Conservation (phyloP, 306 rosid species). For the Vicia sativa region DNA sequence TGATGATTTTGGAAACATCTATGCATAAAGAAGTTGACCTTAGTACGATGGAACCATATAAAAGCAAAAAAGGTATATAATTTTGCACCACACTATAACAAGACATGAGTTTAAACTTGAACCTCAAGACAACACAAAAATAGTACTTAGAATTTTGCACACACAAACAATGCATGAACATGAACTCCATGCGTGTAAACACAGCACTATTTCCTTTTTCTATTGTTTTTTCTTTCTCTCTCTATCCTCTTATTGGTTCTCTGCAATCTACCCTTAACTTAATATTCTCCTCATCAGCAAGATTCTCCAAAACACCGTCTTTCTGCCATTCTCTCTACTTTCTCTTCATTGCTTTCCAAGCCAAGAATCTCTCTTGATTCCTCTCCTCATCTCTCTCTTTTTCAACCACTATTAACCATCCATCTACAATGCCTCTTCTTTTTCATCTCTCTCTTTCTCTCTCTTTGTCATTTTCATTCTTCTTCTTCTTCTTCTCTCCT, state of each 20-base stretch:
- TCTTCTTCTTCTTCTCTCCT: slow-evolving; percentile 24
- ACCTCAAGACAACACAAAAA: not conserved
- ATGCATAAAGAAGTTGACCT: slow-evolving; percentile 30
- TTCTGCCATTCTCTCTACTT: slow-evolving; percentile 46
- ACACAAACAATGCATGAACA: not conserved
- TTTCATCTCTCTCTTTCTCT: slow-evolving; percentile 42
- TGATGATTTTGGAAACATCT: slow-evolving; percentile 14
- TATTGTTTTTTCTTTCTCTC: slow-evolving; percentile 34
- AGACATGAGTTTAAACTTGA: not conserved
- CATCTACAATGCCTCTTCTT: slow-evolving; percentile 54
- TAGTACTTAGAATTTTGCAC: not conserved
- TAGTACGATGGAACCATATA: not conserved
- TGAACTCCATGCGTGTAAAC: slow-evolving; percentile 48
- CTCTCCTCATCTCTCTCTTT: slow-evolving; percentile 38
- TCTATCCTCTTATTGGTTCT: slow-evolving; percentile 51
- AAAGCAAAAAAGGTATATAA: slow-evolving; percentile 22
- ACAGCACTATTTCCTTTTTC: slow-evolving; percentile 12
- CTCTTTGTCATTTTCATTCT: slow-evolving; percentile 54
- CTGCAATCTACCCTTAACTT: slow-evolving; percentile 62
- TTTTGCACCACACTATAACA: slow-evolving; percentile 1
- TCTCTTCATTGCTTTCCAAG: slow-evolving; percentile 83
- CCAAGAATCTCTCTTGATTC: slow-evolving; percentile 92
- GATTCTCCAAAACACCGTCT: slow-evolving; percentile 66
- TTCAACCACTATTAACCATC: slow-evolving; percentile 66
- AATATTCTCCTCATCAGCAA: slow-evolving; percentile 70